A percentile compares a stretch with the other conserved stretches of the same genome.
Conservation (phyloP, 306 rosid species). For the Quercus agrifolia region DNA sequence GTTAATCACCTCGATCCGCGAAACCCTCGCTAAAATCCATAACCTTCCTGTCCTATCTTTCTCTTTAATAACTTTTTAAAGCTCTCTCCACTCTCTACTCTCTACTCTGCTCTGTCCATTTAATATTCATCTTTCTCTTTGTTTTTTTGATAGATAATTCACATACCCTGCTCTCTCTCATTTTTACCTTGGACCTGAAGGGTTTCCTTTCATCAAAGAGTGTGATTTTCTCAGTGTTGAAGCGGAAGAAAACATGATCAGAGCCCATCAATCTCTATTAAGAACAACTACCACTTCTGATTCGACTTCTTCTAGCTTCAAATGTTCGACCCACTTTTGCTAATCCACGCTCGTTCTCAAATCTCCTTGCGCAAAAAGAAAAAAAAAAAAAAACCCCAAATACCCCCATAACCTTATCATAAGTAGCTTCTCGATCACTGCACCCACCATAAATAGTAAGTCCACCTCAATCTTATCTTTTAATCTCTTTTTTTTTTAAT, state of each 20-base stretch:
- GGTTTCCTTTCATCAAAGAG: not conserved
- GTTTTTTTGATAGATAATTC: too few relatives aligned
- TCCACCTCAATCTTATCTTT: too few relatives aligned
- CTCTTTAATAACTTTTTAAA: too few relatives aligned
- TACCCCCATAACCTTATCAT: not conserved
- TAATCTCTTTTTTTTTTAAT: too few relatives aligned
- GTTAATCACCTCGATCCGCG: constrained; percentile 34
- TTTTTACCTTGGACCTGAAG: not conserved
- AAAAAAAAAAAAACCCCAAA: not conserved
- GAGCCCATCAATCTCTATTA: constrained; percentile 27
- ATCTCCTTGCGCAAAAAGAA: constrained; percentile 35
- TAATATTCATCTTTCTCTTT: too few relatives aligned
- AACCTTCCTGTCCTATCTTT: constrained; percentile 7
- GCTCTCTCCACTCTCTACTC: constrained; percentile 2
- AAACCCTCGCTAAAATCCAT: constrained; percentile 52
- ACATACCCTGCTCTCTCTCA: not conserved
- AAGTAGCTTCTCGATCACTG: not conserved
- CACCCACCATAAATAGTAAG: not conserved
- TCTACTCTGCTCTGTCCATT: not conserved
- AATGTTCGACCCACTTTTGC: constrained; percentile 38
- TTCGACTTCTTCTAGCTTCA: constrained; percentile 21
- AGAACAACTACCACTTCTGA: constrained; percentile 27
- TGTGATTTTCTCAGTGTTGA: constrained; percentile 10
- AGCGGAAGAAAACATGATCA: constrained; percentile 24
- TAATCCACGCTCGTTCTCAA: constrained; percentile 43